Percentiles rank a stretch among this genome's conserved stretches.
phyloP scores from a whole-genome alignment of 2,329 filamentous ascomycete genomes.

The Dactylellina leptospora region DNA sequence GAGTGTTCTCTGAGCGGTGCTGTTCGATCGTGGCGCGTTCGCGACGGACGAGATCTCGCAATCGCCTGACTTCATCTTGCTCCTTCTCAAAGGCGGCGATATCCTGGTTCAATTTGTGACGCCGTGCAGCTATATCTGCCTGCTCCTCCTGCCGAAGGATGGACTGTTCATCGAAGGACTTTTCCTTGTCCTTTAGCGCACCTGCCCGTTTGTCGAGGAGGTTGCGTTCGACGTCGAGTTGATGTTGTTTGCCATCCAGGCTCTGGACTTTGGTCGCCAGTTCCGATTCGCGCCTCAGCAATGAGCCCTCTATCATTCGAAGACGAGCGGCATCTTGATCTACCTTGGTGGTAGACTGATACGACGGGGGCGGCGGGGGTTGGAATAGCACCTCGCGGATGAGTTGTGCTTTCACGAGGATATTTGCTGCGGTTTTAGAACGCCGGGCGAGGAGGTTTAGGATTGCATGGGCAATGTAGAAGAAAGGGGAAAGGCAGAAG shows the following conservation, averaged over 20 bases:
- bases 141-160: constrained; percentile 2
- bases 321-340: constrained; percentile 35
- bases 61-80: constrained; percentile 22
- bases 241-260: constrained; percentile 12
- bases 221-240: constrained; percentile 21
- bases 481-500: constrained; percentile 41
- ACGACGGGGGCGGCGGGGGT: constrained; percentile 38
- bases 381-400: constrained; percentile 44
- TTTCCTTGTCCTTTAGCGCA: constrained; percentile 15
- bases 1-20: constrained; percentile 30
- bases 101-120: constrained; percentile 21
- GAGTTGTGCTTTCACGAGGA: constrained; percentile 40
- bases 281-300: constrained; percentile 37
- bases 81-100: constrained; percentile 14
- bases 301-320: constrained; percentile 25
- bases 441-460: constrained; percentile 32
- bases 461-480: constrained; percentile 31
- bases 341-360: constrained; percentile 33
- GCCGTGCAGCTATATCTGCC: constrained; percentile 7
- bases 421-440: constrained; percentile 31
- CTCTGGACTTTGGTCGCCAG: constrained; percentile 10
- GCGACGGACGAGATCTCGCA: constrained; percentile 14
- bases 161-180: constrained; percentile 5
- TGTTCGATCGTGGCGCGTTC: constrained; percentile 34
- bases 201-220: constrained; percentile 8